Base-by-base conservation (phyloP, 2,329 filamentous ascomycete species). In the Neocatenulostroma microsporum region DNA sequence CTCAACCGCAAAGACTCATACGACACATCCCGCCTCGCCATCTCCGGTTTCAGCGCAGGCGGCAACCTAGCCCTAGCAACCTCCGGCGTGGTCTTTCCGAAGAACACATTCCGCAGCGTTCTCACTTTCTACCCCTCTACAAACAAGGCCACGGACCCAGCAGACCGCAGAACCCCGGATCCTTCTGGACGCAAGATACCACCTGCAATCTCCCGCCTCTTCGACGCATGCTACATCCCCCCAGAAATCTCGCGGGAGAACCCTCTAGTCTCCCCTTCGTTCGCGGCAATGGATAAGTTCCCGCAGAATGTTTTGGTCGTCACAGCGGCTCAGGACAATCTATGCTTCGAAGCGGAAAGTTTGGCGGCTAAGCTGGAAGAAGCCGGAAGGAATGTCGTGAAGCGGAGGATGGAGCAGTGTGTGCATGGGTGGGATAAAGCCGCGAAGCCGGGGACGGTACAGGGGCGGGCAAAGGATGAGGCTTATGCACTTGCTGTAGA, bases 21-120 rank as follows among this genome's bases (percentile, higher is more conserved):
- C 46, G 54, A 66, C 26, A 3, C 14, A 2, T 34, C 40, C 0
- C 46, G 44, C 3, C 32, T 67, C 10, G 51, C 54, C 0, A 37
- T 66, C 1, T 57, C 53, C 2, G 64, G 64, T 7, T 67, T 66
- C 45, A 64, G 60, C 28, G 58, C 64, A 1, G 64, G 64, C 3
- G 64, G 35, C 0, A 65, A 58, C 28, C 50, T 67, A 10, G 57
- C 58, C 1, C 49, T 68, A 4, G 55, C 53, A 2, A 53, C 56
- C 2, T 48, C 56, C 2, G 51, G 52, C 33, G 49, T 21, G 21
- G 39, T 46, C 14, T 63, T 57, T 33, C 51, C 54, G 5, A 45
- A 40, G 27, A 50, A 51, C 32, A 60, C 52, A 3, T 62, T 61
- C 42, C 45, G 38, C 34, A 50, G 36, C 3, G 33, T 62, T 12